Evolutionary conservation across 2,329 filamentous ascomycete species (phyloP).

Genomic region (Microsporum audouinii): DNA sequence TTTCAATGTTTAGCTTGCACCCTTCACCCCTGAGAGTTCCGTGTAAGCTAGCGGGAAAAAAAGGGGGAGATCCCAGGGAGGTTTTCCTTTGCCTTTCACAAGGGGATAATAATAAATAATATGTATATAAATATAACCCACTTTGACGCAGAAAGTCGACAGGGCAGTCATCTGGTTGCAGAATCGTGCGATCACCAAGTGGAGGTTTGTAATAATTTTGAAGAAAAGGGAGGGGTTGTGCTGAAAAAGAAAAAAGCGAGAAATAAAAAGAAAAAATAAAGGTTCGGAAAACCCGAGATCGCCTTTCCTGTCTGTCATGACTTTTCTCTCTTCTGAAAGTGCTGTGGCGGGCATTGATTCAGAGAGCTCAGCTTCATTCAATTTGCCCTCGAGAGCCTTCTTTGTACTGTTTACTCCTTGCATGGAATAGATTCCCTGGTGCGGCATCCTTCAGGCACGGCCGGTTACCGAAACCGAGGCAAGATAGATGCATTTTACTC

Average conservation of each 20-base stretch:
- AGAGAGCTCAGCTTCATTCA: not conserved
- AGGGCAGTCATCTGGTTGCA: not conserved
- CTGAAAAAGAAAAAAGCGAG: not conserved
- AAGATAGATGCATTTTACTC: not conserved
- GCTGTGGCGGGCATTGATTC: not conserved
- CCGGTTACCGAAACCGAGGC: not conserved
- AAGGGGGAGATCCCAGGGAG: not conserved
- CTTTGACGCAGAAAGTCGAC: not conserved
- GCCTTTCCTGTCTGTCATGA: not conserved
- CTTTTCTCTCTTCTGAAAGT: not conserved
- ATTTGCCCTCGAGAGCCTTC: not conserved
- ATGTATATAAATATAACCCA: not conserved
- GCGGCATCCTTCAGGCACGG: not conserved
- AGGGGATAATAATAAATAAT: not conserved
- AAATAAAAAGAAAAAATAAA: not conserved
- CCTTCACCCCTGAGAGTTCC: not conserved
- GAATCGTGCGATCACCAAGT: not conserved
- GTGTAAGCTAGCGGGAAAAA: not conserved
- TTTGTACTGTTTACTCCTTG: not conserved
- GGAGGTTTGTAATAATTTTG: not conserved
- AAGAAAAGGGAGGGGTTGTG: not conserved
- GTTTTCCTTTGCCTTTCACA: not conserved
- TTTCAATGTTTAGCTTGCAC: not conserved
- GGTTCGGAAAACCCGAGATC: slow-evolving; percentile 2
- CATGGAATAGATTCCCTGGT: not conserved